phyloP scores from a whole-genome alignment of 2,329 filamentous ascomycete species.

The Arthrinium puccinioides region DNA sequence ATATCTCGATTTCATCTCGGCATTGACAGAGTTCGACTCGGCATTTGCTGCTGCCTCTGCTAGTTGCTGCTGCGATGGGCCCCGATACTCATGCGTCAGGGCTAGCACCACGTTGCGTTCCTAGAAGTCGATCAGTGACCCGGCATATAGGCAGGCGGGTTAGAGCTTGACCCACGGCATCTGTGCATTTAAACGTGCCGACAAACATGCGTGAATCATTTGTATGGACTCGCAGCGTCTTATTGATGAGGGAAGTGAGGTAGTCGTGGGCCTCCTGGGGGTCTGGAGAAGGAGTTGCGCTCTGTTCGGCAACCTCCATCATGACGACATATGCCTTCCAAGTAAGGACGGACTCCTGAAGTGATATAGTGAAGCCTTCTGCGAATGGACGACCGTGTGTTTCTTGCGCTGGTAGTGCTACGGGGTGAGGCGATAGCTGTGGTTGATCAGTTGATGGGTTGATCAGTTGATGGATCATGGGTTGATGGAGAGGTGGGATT shows the following conservation, averaged over 20 bases:
- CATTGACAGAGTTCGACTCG: constrained; percentile 33
- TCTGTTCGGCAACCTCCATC: too few species aligned
- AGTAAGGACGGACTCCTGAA: too few species aligned
- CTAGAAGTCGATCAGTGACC: constrained; percentile 32
- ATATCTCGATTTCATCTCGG: constrained; percentile 77
- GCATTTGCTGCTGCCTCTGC: constrained; percentile 27
- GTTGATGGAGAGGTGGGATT: background rate
- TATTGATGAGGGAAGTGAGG: constrained; percentile 63
- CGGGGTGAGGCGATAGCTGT: too few species aligned
- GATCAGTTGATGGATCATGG: background rate
- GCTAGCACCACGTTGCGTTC: constrained; percentile 83
- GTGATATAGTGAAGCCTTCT: too few species aligned
- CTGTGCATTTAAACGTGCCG: constrained; percentile 89
- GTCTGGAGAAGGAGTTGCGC: too few species aligned
- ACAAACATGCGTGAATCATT: constrained; percentile 84
- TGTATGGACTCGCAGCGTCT: constrained; percentile 70
- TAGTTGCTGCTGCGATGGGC: constrained; percentile 49
- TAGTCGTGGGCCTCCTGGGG: constrained; percentile 41
- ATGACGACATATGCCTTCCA: too few species aligned
- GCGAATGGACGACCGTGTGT: too few species aligned
- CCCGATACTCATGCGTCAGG: constrained; percentile 82
- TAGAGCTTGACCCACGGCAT: constrained; percentile 57
- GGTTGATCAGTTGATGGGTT: background rate
- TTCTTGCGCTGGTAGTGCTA: too few species aligned
- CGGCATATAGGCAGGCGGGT: constrained; percentile 1